Evolutionary conservation across 1,284 basidiomycete genomes (phyloP).

Genomic region (Lignosus rhinocerotis): DNA sequence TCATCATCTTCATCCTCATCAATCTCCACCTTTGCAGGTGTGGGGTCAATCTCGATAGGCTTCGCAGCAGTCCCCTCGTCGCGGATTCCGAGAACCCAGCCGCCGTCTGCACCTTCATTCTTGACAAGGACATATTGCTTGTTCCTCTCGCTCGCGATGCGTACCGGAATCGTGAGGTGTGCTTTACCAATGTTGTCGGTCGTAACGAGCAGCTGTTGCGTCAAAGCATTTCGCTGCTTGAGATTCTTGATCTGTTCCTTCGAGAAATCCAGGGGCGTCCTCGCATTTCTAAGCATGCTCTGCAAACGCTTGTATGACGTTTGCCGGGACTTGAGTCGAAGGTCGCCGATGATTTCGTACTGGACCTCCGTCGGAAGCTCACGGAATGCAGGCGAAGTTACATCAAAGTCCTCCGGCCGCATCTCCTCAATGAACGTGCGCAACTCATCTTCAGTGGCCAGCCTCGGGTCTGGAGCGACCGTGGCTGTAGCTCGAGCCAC

Average conservation of each 20-base stretch:
- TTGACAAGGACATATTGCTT: constrained; percentile 92
- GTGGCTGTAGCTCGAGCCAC: constrained; percentile 60
- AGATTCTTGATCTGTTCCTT: constrained; percentile 92
- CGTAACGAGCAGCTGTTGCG: constrained; percentile 92
- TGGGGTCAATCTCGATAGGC: constrained; percentile 82
- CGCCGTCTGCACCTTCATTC: constrained; percentile 83
- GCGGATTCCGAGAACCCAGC: constrained; percentile 91
- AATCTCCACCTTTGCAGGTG: constrained; percentile 32
- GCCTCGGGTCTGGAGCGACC: constrained; percentile 76
- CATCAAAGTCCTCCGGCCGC: constrained; percentile 90
- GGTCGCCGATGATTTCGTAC: constrained; percentile 97
- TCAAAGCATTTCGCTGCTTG: constrained; percentile 87
- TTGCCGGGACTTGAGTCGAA: constrained; percentile 91
- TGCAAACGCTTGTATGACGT: constrained; percentile 91
- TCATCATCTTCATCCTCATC: constrained; percentile 65
- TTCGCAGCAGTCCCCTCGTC: constrained; percentile 79
- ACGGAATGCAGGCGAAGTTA: constrained; percentile 85
- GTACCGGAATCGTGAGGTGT: constrained; percentile 85
- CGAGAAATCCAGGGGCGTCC: constrained; percentile 92
- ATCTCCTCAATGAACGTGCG: constrained; percentile 91
- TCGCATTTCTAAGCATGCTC: constrained; percentile 82
- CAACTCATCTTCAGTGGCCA: constrained; percentile 93
- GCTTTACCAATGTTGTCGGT: constrained; percentile 93
- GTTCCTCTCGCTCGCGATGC: constrained; percentile 94
- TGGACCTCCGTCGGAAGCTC: constrained; percentile 95